These are phyloP conservation scores for Trichoderma atroviride DNA, from an alignment of 2,329 filamentous ascomycete genomes.

Conservation along the genomic window DNA sequence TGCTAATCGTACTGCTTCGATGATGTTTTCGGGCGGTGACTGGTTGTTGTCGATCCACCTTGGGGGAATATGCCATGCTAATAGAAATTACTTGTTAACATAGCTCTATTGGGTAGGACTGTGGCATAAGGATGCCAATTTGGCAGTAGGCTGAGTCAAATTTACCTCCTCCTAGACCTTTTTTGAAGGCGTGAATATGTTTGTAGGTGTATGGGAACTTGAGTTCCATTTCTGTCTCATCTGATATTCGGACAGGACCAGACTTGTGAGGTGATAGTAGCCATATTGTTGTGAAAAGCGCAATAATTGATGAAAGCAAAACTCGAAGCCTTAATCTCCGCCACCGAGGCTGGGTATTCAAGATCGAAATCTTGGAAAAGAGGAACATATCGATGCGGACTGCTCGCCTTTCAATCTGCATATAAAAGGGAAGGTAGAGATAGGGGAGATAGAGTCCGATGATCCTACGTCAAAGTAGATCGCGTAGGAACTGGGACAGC, in stretches of 20 bases:
- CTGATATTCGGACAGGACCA: not conserved
- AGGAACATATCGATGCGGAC: not conserved
- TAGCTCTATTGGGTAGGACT: too few relatives aligned
- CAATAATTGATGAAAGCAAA: not conserved
- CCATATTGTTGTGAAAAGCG: not conserved
- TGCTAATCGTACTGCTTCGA: constrained; percentile 32
- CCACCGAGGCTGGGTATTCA: not conserved
- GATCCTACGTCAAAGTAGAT: not conserved
- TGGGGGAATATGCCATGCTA: constrained; percentile 34
- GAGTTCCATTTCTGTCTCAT: not conserved
- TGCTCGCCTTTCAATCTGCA: not conserved
- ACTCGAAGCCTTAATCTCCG: not conserved
- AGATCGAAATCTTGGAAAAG: not conserved
- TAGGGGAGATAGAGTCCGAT: not conserved
- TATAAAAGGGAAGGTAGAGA: not conserved
- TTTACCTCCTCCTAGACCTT: constrained; percentile 31
- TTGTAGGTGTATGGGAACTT: constrained; percentile 30
- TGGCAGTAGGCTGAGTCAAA: not conserved
- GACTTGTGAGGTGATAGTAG: not conserved
- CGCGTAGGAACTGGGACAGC: not conserved
- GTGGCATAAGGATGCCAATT: not conserved
- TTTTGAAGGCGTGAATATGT: constrained; percentile 29
- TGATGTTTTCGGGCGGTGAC: constrained; percentile 29
- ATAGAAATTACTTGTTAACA: not conserved
- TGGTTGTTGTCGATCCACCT: constrained; percentile 28